Evolutionary conservation across 768 basidiomycete species (phyloP).

Genomic region (Bullera alba): DNA sequence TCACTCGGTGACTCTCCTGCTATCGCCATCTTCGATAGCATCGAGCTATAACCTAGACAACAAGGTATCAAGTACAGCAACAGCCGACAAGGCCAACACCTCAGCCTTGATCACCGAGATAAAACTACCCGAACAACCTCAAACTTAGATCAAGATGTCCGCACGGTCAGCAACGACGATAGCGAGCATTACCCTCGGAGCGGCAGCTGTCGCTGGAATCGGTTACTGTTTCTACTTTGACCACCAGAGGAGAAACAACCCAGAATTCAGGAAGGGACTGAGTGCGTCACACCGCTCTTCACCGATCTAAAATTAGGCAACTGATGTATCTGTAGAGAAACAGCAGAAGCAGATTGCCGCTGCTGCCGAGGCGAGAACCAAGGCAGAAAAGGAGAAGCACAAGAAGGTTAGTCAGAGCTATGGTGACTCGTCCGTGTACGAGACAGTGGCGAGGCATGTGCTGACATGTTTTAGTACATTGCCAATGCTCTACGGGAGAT

Average conservation of each 20-base stretch:
- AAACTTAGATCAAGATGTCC: slow-evolving; percentile 11
- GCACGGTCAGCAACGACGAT: slow-evolving; percentile 16
- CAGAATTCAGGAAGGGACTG: slow-evolving; percentile 77
- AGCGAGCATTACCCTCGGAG: slow-evolving; percentile 36
- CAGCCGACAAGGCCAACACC: too few species aligned
- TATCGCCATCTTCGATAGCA: too few species aligned
- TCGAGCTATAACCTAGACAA: too few species aligned
- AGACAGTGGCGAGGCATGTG: neutral
- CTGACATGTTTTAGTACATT: slow-evolving; percentile 15
- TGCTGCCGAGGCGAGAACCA: slow-evolving; percentile 51
- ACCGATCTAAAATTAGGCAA: neutral
- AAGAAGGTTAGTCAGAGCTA: slow-evolving; percentile 47
- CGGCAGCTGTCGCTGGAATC: slow-evolving; percentile 44
- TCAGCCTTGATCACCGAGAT: too few species aligned
- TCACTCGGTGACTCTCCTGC: too few species aligned
- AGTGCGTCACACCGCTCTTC: slow-evolving; percentile 53
- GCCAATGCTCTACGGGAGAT: slow-evolving; percentile 47
- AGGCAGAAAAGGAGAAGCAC: slow-evolving; percentile 39
- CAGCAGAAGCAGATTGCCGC: slow-evolving; percentile 85
- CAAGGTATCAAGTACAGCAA: too few species aligned
- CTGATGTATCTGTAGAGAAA: slow-evolving; percentile 56
- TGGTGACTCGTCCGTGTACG: too few species aligned
- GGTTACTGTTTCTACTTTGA: slow-evolving; percentile 93
- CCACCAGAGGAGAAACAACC: slow-evolving; percentile 82
- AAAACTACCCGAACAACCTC: neutral